phyloP scores from a whole-genome alignment of 495 filamentous ascomycete species.

The Halenospora varia region DNA sequence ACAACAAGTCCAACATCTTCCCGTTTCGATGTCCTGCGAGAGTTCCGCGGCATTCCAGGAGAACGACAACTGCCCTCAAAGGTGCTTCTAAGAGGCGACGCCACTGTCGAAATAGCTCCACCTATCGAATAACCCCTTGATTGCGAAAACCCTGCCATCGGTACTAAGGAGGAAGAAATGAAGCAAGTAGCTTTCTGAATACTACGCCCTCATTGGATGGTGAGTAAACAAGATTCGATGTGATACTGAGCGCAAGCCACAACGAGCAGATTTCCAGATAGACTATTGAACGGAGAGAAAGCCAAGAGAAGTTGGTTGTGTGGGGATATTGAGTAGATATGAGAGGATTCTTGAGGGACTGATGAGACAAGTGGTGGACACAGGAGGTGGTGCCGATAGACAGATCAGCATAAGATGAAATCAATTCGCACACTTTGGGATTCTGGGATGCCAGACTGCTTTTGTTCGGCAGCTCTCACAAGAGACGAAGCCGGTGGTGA shows the following conservation, averaged over 20 bases:
- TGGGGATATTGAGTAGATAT: constrained; percentile 20
- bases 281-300: not conserved
- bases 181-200: not conserved
- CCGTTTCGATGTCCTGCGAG: not conserved
- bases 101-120: constrained; percentile 29
- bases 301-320: constrained; percentile 4
- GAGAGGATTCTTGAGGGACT: constrained; percentile 21
- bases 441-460: too few species aligned
- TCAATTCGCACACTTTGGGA: too few species aligned
- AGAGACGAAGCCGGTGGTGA: too few species aligned
- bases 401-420: constrained; percentile 11
- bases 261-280: constrained; percentile 8
- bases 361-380: constrained; percentile 10
- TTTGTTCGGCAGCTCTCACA: too few species aligned
- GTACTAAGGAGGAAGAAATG: constrained; percentile 3
- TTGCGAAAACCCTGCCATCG: constrained; percentile 16
- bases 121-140: constrained; percentile 15
- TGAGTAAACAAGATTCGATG: constrained; percentile 1
- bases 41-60: constrained; percentile 19
- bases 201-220: constrained; percentile 3
- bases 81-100: constrained; percentile 26
- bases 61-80: constrained; percentile 27
- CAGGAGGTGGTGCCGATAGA: constrained; percentile 8
- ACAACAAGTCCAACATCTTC: constrained; percentile 4
- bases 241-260: not conserved